phyloP scores from a whole-genome alignment of 2,329 filamentous ascomycete species.

The Diaporthe eres region DNA sequence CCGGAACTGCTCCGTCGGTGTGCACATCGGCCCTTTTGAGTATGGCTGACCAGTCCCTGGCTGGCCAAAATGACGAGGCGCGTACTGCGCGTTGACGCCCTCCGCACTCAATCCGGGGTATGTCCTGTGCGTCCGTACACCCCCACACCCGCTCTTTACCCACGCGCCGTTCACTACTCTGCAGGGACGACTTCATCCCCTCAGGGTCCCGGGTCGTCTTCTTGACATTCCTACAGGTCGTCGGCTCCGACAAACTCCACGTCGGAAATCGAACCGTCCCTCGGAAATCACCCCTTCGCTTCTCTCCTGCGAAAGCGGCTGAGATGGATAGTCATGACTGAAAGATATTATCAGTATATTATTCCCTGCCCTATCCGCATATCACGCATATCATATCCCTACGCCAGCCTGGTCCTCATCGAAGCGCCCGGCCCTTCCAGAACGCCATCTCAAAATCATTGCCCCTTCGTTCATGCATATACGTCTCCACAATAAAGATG shows the following conservation, averaged over 20 bases:
- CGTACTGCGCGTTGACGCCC: conserved; percentile 25
- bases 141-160: conserved; percentile 26
- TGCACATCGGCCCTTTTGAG: conserved; percentile 21
- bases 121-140: not conserved
- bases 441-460: conserved; percentile 7
- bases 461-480: conserved; percentile 5
- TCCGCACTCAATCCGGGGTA: conserved; percentile 33
- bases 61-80: not conserved
- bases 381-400: conserved; percentile 10
- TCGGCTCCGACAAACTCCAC: conserved; percentile 39
- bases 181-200: not conserved
- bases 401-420: conserved; percentile 16
- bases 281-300: not conserved
- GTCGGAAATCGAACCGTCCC: conserved; percentile 32
- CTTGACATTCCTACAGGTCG: not conserved
- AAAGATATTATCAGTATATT: conserved; percentile 29
- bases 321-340: conserved; percentile 2
- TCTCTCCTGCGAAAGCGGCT: conserved; percentile 38
- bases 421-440: conserved; percentile 22
- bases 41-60: not conserved
- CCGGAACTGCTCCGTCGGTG: conserved; percentile 25
- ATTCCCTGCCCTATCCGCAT: not conserved
- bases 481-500: conserved; percentile 5
- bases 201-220: not conserved
- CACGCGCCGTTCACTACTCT: not conserved